phyloP scores from a whole-genome alignment of 1,284 basidiomycete genomes.

The Pseudozyma flocculosa region DNA sequence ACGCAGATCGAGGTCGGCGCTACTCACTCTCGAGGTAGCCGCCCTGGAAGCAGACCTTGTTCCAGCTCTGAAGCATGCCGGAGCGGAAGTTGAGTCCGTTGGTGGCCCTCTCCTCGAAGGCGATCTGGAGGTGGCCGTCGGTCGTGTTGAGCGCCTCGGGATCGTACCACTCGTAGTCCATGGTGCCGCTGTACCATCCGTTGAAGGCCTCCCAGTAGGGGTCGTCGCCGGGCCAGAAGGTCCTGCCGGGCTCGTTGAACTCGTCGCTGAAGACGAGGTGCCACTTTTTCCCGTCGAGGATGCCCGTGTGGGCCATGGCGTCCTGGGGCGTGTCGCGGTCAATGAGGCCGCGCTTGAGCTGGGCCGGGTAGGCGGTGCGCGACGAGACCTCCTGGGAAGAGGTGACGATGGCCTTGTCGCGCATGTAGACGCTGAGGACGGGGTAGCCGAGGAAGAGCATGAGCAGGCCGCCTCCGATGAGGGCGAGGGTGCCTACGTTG shows the following conservation, averaged over 20 bases:
- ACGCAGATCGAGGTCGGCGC: no score
- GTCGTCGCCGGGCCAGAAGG: constrained; percentile 60
- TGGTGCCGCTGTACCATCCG: constrained; percentile 54
- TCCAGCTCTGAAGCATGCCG: constrained; percentile 57
- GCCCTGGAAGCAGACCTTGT: constrained; percentile 58
- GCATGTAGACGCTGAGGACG: constrained; percentile 14
- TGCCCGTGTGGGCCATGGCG: constrained; percentile 17
- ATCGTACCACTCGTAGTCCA: constrained; percentile 59
- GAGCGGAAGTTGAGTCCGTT: constrained; percentile 54
- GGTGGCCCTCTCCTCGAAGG: constrained; percentile 40
- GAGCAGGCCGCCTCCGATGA: constrained; percentile 39
- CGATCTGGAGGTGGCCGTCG: constrained; percentile 37
- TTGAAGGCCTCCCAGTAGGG: constrained; percentile 54
- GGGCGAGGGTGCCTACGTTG: constrained; percentile 46
- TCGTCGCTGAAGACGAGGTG: constrained; percentile 74
- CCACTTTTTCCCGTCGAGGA: constrained; percentile 25
- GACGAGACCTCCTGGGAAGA: background rate
- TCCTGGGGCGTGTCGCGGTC: constrained; percentile 43
- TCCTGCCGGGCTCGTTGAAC: constrained; percentile 68
- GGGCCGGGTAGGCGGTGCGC: background rate
- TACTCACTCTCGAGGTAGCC: constrained; percentile 49
- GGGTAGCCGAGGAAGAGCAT: constrained; percentile 56
- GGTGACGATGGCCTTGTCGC: background rate
- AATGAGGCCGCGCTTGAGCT: constrained; percentile 31
- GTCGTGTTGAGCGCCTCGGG: constrained; percentile 54